These are phyloP conservation scores for Angomonas ambiguus DNA, from an alignment of 208 protist genomes.

Conservation along the genomic window DNA sequence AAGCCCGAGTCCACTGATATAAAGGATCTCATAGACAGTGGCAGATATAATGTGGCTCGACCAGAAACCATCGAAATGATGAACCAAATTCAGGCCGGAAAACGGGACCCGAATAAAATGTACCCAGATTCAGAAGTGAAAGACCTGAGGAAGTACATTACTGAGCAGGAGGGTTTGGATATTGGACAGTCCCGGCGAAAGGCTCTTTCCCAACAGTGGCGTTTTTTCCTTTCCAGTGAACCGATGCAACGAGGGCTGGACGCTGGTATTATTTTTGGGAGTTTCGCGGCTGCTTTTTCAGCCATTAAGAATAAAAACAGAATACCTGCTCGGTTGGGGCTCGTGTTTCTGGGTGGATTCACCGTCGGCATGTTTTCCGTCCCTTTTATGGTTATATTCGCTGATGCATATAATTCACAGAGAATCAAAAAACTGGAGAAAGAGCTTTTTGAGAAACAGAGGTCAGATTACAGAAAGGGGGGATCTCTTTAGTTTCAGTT, in stretches of 20 bases:
- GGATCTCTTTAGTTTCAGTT: neutral
- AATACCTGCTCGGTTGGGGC: slow-evolving; percentile 51
- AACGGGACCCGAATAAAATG: slow-evolving; percentile 51
- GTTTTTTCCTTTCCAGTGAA: slow-evolving; percentile 81
- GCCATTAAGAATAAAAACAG: slow-evolving; percentile 53
- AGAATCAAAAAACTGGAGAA: slow-evolving; percentile 70
- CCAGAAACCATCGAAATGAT: slow-evolving; percentile 76
- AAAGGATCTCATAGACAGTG: slow-evolving; percentile 55
- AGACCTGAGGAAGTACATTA: slow-evolving; percentile 78
- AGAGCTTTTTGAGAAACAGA: slow-evolving; percentile 72
- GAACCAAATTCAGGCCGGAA: slow-evolving; percentile 47
- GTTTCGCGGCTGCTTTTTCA: slow-evolving; percentile 58
- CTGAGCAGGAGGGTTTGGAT: slow-evolving; percentile 76
- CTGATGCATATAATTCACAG: slow-evolving; percentile 63
- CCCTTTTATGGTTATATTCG: slow-evolving; percentile 55
- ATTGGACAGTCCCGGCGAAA: slow-evolving; percentile 53
- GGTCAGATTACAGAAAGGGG: slow-evolving; percentile 29
- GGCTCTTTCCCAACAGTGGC: slow-evolving; percentile 75
- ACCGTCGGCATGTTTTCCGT: slow-evolving; percentile 59
- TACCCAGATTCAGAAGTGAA: slow-evolving; percentile 72
- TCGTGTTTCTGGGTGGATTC: slow-evolving; percentile 70
- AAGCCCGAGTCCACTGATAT: slow-evolving; percentile 71
- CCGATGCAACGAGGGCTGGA: slow-evolving; percentile 80
- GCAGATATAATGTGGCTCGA: slow-evolving; percentile 68
- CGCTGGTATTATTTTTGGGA: slow-evolving; percentile 74